Percentiles rank a stretch among this genome's conserved stretches.
Evolutionary conservation across 2,329 filamentous ascomycete species (phyloP).

Genomic region (Leptographium procerum): DNA sequence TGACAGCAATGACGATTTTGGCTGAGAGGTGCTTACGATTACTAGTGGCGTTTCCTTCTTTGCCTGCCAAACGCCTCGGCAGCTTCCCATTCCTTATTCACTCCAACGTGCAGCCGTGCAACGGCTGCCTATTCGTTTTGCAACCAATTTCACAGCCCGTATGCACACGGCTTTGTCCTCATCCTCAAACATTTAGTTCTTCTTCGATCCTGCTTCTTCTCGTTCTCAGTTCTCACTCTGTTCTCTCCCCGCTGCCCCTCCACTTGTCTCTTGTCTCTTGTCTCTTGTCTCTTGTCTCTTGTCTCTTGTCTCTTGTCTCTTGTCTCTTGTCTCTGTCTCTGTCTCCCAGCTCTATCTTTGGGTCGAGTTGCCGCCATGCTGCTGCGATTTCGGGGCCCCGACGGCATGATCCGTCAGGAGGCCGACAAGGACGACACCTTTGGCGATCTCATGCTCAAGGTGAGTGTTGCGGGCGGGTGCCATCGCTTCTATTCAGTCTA

Average conservation of each 20-base stretch:
- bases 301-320: not conserved
- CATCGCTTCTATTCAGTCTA: no score
- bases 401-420: slow-evolving; percentile 82
- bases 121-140: not conserved
- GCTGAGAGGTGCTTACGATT: no score
- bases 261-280: not conserved
- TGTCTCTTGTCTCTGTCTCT: not conserved
- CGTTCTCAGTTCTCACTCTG: no score
- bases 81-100: not conserved
- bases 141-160: not conserved
- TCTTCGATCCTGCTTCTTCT: not conserved
- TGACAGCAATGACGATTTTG: not conserved
- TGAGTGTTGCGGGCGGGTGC: slow-evolving; percentile 17
- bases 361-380: slow-evolving; percentile 47
- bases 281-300: no score
- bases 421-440: slow-evolving; percentile 68
- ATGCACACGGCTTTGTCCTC: not conserved
- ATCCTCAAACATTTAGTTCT: not conserved
- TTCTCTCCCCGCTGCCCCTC: not conserved
- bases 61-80: not conserved
- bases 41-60: not conserved
- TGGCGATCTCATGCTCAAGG: slow-evolving; percentile 43
- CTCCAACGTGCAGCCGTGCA: not conserved
- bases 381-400: slow-evolving; percentile 76
- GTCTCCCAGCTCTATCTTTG: not conserved